Evolutionary conservation across 768 basidiomycete species (phyloP).

Genomic region (Psilocybe sp.): DNA sequence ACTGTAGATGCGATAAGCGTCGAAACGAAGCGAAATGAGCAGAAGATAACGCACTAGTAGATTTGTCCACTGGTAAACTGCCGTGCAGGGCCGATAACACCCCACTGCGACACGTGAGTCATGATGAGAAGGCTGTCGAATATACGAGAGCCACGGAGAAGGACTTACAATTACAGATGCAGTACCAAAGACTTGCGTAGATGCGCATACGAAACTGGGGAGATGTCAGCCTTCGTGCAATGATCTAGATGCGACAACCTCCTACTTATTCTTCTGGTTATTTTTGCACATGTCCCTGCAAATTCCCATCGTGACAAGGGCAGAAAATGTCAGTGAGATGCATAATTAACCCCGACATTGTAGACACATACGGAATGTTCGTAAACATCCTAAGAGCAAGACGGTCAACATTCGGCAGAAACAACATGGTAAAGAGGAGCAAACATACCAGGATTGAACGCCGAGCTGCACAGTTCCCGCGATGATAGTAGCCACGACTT

Average conservation of each 20-base stretch:
- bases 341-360: background rate
- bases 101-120: conserved; percentile 36
- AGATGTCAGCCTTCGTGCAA: background rate
- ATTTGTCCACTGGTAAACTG: conserved; percentile 55
- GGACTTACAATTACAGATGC: conserved; percentile 58
- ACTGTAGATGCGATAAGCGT: conserved; percentile 11
- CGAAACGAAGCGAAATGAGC: background rate
- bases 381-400: conserved; percentile 50
- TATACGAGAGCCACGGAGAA: background rate
- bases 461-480: conserved; percentile 67
- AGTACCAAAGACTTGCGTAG: conserved; percentile 48
- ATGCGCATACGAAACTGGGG: conserved; percentile 48
- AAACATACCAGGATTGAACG: conserved; percentile 56
- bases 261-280: conserved; percentile 41
- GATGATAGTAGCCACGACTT: conserved; percentile 59
- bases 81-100: conserved; percentile 62
- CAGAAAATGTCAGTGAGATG: background rate
- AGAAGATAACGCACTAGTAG: conserved; percentile 48
- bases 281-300: conserved; percentile 44
- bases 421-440: background rate
- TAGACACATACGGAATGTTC: conserved; percentile 45
- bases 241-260: background rate
- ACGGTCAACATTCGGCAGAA: background rate
- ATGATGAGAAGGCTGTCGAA: conserved; percentile 10
- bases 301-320: background rate